phyloP scores from a whole-genome alignment of 2,329 filamentous ascomycete species.

The Xylariaceae sp. region DNA sequence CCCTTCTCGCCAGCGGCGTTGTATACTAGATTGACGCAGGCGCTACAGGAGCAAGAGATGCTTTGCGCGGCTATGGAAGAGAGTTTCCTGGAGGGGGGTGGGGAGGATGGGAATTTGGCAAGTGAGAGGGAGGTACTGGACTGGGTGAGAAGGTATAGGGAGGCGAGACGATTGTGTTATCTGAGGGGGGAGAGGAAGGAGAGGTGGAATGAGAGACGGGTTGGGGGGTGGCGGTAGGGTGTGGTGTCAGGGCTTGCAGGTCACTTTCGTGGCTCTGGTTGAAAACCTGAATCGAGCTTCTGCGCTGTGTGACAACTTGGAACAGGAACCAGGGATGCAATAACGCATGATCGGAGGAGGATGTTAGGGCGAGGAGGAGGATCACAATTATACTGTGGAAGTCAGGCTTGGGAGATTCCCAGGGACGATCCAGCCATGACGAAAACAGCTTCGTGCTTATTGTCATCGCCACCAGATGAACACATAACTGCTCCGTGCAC shows the following conservation, averaged over 20 bases:
- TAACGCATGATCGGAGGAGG: too few species aligned
- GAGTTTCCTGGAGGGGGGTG: slow-evolving; percentile 73
- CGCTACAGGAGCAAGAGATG: slow-evolving; percentile 76
- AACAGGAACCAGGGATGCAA: too few species aligned
- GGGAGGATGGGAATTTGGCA: slow-evolving; percentile 46
- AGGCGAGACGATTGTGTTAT: slow-evolving; percentile 75
- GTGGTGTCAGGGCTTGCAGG: background rate
- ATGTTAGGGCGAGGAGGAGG: too few species aligned
- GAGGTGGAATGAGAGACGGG: slow-evolving; percentile 92
- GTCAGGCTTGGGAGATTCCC: too few species aligned
- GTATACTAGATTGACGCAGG: slow-evolving; percentile 76
- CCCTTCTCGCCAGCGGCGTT: slow-evolving; percentile 84
- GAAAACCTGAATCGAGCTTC: too few species aligned
- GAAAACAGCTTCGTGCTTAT: too few species aligned
- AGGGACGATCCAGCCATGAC: too few species aligned
- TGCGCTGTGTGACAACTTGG: too few species aligned
- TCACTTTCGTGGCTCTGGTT: too few species aligned
- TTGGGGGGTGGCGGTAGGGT: slow-evolving; percentile 83
- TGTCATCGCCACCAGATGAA: too few species aligned
- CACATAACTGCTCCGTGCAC: too few species aligned
- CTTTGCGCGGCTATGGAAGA: slow-evolving; percentile 84
- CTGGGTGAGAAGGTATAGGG: slow-evolving; percentile 79
- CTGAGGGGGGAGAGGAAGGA: slow-evolving; percentile 82
- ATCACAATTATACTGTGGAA: too few species aligned
- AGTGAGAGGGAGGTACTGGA: slow-evolving; percentile 81